Base-by-base conservation (phyloP, 2,329 filamentous ascomycete species). In the Hymenoscyphus linearis region DNA sequence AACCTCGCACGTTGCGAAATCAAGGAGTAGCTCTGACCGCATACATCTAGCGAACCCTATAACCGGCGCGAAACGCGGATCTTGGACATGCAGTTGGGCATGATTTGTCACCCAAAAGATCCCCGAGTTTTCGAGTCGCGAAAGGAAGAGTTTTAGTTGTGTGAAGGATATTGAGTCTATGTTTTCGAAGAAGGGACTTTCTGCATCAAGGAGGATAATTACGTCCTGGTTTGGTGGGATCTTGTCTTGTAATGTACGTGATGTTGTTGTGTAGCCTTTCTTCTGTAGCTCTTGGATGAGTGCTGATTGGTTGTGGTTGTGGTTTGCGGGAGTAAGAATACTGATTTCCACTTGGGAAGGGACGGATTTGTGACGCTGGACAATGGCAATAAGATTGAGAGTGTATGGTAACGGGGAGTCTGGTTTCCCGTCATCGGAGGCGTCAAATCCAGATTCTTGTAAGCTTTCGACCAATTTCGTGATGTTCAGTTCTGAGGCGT, bases 1-100 rank as follows among this genome's bases (percentile, higher is more conserved):
- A 13, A 60, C 60, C 9, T 73, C 71, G 18, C 68, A 54, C 4
- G 67, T 71, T 9, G 59, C 61, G 40, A 72, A 60, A 10, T 59
- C 54, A 10, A 66, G 57, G 4, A 35, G 40, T 9, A 67, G 31
- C 44, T 73, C 71, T 10, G 59, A 58, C 5, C 71, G 62, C 2
- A 72, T 56, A 6, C 67, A 67, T 27, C 71, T 62, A 2, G 67
- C 60, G 12, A 69, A 50, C 12, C 66, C 67, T 4, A 70, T 37
- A 1, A 65, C 54, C 18, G 63, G 59, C 6, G 61, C 65, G 34
- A 53, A 67, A 2, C 62, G 60, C 9, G 71, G 69, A 60, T 72
- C 67, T 3, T 52, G 27, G 55, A 64, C 68, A 3, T 44, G 22
- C 3, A 70, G 66, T 35, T 71, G 69, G 0, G 58, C 37, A 4